Percentiles rank a stretch among this genome's conserved stretches.
These are phyloP conservation scores for Epicoccum nigrum DNA, from an alignment of 2,329 filamentous ascomycete genomes.

Conservation along the genomic window DNA sequence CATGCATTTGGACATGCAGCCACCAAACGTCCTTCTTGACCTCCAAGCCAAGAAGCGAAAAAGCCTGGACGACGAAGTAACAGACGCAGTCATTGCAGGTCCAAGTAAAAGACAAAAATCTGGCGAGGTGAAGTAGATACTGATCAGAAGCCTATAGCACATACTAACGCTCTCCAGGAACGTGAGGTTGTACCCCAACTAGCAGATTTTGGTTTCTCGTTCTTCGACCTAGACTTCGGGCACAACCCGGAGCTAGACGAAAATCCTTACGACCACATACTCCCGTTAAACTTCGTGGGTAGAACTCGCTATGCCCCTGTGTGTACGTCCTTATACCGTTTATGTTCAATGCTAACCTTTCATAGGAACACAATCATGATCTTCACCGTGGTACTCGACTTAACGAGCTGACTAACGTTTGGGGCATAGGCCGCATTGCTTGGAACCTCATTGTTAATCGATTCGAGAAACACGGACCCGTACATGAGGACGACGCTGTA, in stretches of 20 bases:
- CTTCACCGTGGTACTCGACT: no score
- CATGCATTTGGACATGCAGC: slow-evolving; percentile 2
- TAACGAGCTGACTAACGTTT: slow-evolving; percentile 1
- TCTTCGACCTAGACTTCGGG: slow-evolving; percentile 1
- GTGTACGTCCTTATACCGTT: not conserved
- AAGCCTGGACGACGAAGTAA: not conserved
- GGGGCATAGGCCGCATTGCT: slow-evolving; percentile 3
- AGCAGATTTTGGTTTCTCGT: slow-evolving; percentile 4
- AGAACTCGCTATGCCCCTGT: not conserved
- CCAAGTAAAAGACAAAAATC: not conserved
- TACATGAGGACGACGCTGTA: not conserved
- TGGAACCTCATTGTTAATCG: slow-evolving; percentile 1
- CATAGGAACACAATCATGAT: not conserved
- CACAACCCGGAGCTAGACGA: not conserved
- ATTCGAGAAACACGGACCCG: not conserved
- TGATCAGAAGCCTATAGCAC: no score
- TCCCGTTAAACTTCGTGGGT: not conserved
- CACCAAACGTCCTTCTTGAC: not conserved
- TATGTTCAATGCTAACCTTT: not conserved
- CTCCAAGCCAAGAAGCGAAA: not conserved
- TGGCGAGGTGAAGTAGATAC: not conserved
- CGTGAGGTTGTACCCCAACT: not conserved
- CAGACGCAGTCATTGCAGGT: no score
- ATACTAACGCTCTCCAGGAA: not conserved
- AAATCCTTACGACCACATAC: not conserved